Conservation (phyloP, 306 rosid species). For the Prunus salicina region DNA sequence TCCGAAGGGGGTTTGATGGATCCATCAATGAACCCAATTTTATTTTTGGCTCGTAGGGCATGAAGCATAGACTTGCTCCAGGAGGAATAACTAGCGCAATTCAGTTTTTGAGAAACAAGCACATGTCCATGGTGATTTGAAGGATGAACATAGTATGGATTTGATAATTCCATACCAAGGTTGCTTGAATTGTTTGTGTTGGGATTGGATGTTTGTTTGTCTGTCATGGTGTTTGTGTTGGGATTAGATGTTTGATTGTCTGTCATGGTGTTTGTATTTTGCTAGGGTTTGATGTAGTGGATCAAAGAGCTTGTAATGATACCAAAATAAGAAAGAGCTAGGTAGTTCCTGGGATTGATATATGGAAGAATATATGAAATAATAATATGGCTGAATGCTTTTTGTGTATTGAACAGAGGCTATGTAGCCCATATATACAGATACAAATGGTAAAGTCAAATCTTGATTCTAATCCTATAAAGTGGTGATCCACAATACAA, state of each 20-base stretch:
- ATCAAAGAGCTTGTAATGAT: background rate
- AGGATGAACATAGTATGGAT: constrained; percentile 17
- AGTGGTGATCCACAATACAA: no score
- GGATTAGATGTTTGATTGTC: background rate
- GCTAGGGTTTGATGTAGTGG: background rate
- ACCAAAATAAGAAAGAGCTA: background rate
- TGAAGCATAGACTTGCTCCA: constrained; percentile 20
- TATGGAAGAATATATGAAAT: background rate
- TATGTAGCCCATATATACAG: no score
- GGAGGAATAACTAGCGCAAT: constrained; percentile 11
- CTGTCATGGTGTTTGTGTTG: background rate
- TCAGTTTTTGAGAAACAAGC: background rate
- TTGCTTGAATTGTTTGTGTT: background rate
- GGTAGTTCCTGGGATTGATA: background rate
- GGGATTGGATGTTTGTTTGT: background rate
- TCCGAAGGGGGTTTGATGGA: background rate
- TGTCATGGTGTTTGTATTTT: background rate
- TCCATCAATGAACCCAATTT: no score
- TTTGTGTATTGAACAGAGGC: no score
- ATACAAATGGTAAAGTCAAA: no score
- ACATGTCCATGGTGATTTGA: constrained; percentile 6
- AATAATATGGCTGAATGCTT: no score
- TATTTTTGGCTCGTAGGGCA: constrained; percentile 10
- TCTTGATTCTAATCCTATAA: no score
- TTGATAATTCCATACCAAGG: background rate